A percentile compares a stretch with the other conserved stretches of the same genome.
Evolutionary conservation across 768 basidiomycete genomes (phyloP).

Genomic region (Mycena olivaceomarginata): DNA sequence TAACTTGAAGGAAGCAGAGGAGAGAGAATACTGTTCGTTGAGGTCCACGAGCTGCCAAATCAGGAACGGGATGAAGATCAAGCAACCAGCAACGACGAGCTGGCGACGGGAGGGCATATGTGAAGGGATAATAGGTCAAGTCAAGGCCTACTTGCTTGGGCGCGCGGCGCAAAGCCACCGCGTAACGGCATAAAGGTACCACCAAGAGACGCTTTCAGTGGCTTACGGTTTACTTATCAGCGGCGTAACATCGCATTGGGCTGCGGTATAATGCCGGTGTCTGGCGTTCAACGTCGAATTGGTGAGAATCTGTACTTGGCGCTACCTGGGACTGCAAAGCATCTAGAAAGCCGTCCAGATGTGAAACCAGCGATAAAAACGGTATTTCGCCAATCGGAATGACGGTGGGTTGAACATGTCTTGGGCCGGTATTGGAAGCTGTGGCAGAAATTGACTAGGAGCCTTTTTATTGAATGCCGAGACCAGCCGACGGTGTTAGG

Average conservation of each 20-base stretch:
- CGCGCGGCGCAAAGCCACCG: not conserved
- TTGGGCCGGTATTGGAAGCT: not conserved
- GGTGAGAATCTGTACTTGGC: not conserved
- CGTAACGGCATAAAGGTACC: not conserved
- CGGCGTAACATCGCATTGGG: not conserved
- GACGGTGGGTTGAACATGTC: not conserved
- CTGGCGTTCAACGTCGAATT: not conserved
- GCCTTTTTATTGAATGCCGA: not conserved
- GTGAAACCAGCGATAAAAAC: slow-evolving; percentile 4
- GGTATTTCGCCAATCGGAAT: not conserved
- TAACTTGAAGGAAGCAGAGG: not conserved
- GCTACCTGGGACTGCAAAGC: not conserved
- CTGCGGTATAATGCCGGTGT: not conserved
- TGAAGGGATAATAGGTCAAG: not conserved
- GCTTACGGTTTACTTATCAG: not conserved
- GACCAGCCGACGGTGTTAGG: not conserved
- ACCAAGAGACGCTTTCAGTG: not conserved
- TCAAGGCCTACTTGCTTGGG: no score
- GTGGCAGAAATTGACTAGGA: not conserved
- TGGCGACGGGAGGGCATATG: slow-evolving; percentile 8
- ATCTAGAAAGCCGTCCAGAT: not conserved
- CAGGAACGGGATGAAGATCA: slow-evolving; percentile 8
- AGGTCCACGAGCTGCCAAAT: not conserved
- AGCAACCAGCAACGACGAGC: not conserved
- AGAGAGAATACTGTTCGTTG: slow-evolving; percentile 5